These are phyloP conservation scores for Byssochlamys sp. DNA, from an alignment of 2,329 filamentous ascomycete genomes.

Conservation along the genomic window DNA sequence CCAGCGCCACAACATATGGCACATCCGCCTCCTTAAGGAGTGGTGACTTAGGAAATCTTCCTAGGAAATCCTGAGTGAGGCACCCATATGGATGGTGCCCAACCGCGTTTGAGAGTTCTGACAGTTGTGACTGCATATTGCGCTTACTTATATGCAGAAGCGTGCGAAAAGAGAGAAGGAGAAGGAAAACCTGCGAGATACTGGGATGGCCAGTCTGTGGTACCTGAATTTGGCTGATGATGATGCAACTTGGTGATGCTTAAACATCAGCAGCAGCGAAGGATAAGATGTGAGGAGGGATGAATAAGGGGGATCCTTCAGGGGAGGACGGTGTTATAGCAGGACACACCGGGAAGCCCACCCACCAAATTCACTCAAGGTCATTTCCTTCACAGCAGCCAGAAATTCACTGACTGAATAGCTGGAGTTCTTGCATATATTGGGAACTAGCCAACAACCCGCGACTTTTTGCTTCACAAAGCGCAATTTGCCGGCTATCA, in stretches of 20 bases:
- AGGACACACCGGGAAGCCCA: background rate
- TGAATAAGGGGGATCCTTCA: background rate
- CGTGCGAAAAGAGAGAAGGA: background rate
- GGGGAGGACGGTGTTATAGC: background rate
- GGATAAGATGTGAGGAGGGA: background rate
- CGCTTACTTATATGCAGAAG: background rate
- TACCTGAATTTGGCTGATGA: background rate
- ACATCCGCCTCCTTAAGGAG: background rate
- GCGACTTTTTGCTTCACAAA: background rate
- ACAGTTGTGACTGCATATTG: background rate
- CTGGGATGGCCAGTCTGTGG: background rate
- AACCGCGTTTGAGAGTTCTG: background rate
- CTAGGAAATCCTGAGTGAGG: background rate
- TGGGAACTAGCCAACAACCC: background rate
- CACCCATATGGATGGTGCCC: background rate
- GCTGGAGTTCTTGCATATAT: background rate
- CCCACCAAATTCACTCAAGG: background rate
- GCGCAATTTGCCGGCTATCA: background rate
- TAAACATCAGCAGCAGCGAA: background rate
- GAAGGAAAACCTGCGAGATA: background rate
- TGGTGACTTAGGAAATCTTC: background rate
- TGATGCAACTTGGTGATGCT: background rate
- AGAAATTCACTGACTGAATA: background rate
- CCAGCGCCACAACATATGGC: background rate
- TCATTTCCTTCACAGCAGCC: background rate